Conservation (phyloP, 805 yeast species). For the Cephaloascus albidus region DNA sequence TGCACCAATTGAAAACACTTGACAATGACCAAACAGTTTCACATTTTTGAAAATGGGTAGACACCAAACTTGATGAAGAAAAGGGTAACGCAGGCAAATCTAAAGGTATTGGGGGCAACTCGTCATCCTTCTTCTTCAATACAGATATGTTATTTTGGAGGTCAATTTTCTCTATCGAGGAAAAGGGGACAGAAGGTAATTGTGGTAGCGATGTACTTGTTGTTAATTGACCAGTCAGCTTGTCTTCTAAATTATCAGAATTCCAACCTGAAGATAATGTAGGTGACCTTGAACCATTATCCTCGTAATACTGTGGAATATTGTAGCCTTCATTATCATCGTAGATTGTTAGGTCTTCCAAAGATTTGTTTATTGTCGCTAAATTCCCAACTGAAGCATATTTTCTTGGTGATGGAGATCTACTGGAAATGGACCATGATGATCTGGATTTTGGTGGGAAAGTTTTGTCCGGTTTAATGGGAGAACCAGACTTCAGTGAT, state of each 20-base stretch:
- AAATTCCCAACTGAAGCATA: background rate
- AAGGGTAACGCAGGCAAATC: slow-evolving; percentile 51
- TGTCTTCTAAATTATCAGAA: background rate
- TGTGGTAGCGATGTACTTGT: background rate
- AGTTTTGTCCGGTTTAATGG: background rate
- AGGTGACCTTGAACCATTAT: background rate
- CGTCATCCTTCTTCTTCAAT: slow-evolving; percentile 1
- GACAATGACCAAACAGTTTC: slow-evolving; percentile 35
- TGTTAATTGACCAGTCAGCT: too few species aligned
- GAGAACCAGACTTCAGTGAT: background rate
- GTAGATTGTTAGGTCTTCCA: background rate
- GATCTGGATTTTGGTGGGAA: background rate
- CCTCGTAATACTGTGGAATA: background rate
- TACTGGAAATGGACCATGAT: background rate
- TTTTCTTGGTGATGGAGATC: background rate
- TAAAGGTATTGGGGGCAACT: slow-evolving; percentile 34
- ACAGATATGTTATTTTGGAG: background rate
- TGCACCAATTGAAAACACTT: slow-evolving; percentile 46
- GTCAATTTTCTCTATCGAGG: background rate
- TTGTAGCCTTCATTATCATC: background rate
- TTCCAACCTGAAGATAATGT: background rate
- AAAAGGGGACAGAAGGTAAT: background rate
- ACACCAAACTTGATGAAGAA: slow-evolving; percentile 35
- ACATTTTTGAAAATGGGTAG: slow-evolving; percentile 41
- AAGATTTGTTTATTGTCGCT: background rate